These are phyloP conservation scores for Domatiomyces catenatus DNA, from an alignment of 2,329 filamentous ascomycete species.

Conservation along the genomic window DNA sequence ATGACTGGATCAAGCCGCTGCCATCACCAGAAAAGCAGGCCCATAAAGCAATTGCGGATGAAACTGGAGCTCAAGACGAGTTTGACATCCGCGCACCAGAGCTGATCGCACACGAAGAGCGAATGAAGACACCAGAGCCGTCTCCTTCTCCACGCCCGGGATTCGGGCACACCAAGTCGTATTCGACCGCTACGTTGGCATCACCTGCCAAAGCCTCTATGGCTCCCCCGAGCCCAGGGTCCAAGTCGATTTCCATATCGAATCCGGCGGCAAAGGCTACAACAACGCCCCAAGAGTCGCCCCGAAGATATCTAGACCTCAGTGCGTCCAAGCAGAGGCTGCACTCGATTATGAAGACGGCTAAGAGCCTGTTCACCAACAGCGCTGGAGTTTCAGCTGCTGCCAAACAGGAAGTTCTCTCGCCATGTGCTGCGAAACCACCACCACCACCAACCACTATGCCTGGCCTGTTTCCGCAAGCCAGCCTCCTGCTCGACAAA, in stretches of 20 bases:
- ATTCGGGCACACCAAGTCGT: conserved; percentile 45
- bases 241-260: conserved; percentile 48
- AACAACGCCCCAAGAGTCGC: conserved; percentile 44
- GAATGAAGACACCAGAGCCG: conserved; percentile 13
- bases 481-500: conserved; percentile 11
- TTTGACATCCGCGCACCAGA: conserved; percentile 23
- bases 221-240: conserved; percentile 21
- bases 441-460: conserved; percentile 19
- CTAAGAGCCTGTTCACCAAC: conserved; percentile 71
- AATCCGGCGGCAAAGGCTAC: conserved; percentile 44
- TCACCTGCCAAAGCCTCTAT: conserved; percentile 33
- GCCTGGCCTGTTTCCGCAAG: conserved; percentile 19
- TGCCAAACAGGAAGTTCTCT: conserved; percentile 41
- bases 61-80: conserved; percentile 34
- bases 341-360: conserved; percentile 77
- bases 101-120: conserved; percentile 15
- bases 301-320: conserved; percentile 47
- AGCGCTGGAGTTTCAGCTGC: conserved; percentile 46
- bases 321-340: conserved; percentile 88
- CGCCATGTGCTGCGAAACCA: conserved; percentile 24
- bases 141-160: conserved; percentile 15
- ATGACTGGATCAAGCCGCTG: conserved; percentile 46
- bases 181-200: conserved; percentile 44
- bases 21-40: conserved; percentile 13
- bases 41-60: conserved; percentile 31